A percentile compares a stretch with the other conserved stretches of the same genome.
These are phyloP conservation scores for Phytophthora kernoviae DNA, from an alignment of 352 stramenopile genomes.

Conservation along the genomic window DNA sequence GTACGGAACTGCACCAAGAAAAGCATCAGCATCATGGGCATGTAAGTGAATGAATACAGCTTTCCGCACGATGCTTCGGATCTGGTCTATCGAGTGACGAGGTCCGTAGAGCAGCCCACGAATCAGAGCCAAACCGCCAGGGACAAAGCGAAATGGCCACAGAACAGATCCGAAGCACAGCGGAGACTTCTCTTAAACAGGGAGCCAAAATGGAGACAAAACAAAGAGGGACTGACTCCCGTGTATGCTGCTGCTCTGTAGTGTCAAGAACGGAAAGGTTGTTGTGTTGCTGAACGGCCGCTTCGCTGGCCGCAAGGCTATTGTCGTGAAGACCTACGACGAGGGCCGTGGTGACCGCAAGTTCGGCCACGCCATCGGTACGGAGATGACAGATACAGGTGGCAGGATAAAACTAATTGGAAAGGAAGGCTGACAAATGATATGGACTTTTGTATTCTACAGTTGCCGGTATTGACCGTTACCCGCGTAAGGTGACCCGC, in stretches of 20 bases:
- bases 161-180: conserved; percentile 18
- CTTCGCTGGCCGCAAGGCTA: conserved; percentile 99
- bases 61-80: conserved; percentile 12
- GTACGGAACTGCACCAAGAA: conserved; percentile 89
- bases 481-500: conserved; percentile 97
- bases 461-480: conserved; percentile 96
- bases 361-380: conserved; percentile 96
- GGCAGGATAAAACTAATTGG: not conserved
- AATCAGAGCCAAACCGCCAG: not conserved
- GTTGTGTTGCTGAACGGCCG: conserved; percentile 98
- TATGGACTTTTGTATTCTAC: conserved; percentile 4
- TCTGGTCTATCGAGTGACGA: not conserved
- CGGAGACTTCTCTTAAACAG: not conserved
- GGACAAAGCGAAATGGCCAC: not conserved
- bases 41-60: conserved; percentile 62
- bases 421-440: not conserved
- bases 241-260: conserved; percentile 35
- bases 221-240: conserved; percentile 14
- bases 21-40: conserved; percentile 79
- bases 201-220: conserved; percentile 5
- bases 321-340: conserved; percentile 99
- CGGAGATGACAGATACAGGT: conserved; percentile 2
- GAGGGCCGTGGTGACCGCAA: conserved; percentile 96
- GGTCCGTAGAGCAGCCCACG: not conserved
- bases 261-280: conserved; percentile 98